These are phyloP conservation scores for Dioszegia aurantiaca DNA, from an alignment of 768 basidiomycete species.

Conservation along the genomic window DNA sequence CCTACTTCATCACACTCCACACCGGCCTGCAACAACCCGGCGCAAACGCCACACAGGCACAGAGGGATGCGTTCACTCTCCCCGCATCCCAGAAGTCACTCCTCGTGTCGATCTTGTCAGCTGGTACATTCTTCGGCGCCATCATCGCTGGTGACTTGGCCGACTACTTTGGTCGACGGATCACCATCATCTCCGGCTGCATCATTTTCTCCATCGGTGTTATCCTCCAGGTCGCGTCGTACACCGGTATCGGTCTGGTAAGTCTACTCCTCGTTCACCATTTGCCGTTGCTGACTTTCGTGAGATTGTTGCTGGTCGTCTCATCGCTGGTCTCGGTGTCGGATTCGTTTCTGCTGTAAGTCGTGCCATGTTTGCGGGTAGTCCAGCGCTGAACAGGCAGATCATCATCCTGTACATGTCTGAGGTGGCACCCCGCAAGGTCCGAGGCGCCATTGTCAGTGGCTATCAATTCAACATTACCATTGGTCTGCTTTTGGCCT, in stretches of 20 bases:
- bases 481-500: constrained; percentile 52
- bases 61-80: constrained; percentile 37
- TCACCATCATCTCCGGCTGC: constrained; percentile 41
- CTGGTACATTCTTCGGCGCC: constrained; percentile 54
- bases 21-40: constrained; percentile 61
- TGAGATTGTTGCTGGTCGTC: constrained; percentile 47
- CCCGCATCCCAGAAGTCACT: constrained; percentile 47
- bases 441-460: constrained; percentile 53
- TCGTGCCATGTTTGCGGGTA: constrained; percentile 8
- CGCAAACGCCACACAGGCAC: constrained; percentile 27
- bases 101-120: constrained; percentile 54
- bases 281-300: not conserved
- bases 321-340: constrained; percentile 48
- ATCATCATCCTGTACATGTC: constrained; percentile 52
- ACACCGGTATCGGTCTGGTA: constrained; percentile 43
- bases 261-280: not conserved
- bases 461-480: constrained; percentile 54
- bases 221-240: constrained; percentile 48
- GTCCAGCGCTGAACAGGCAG: not conserved
- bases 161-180: constrained; percentile 52
- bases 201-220: constrained; percentile 46
- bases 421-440: constrained; percentile 52
- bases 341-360: constrained; percentile 45
- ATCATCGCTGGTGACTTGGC: constrained; percentile 54
- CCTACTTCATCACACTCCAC: constrained; percentile 84